Percentiles rank a stretch among this genome's conserved stretches.
Evolutionary conservation across 805 yeast species (phyloP).

Genomic region (Suhomyces canberraensis): DNA sequence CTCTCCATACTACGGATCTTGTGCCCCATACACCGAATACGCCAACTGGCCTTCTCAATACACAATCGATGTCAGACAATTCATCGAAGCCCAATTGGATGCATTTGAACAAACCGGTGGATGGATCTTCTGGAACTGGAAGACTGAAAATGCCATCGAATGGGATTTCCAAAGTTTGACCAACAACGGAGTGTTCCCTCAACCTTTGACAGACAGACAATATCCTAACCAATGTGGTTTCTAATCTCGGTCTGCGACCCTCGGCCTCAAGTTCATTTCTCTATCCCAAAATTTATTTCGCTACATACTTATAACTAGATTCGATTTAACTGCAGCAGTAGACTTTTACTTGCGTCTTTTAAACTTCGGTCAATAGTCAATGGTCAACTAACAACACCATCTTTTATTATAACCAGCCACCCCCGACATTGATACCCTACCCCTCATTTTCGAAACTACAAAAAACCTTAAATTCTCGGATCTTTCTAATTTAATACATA

Average conservation of each 20-base stretch:
- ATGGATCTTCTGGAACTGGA: conserved; percentile 94
- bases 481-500: neutral
- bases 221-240: conserved; percentile 66
- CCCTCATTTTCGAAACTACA: too few relatives aligned
- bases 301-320: neutral
- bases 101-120: conserved; percentile 71
- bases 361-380: neutral
- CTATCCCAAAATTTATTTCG: neutral
- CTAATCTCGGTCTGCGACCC: neutral
- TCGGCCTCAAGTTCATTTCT: neutral
- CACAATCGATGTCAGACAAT: conserved; percentile 58
- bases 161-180: conserved; percentile 77
- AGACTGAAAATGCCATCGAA: conserved; percentile 77
- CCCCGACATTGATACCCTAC: too few relatives aligned
- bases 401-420: too few relatives aligned
- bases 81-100: conserved; percentile 87
- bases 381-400: too few relatives aligned
- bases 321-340: too few relatives aligned
- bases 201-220: conserved; percentile 66
- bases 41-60: conserved; percentile 57
- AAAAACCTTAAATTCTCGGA: too few relatives aligned
- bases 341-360: neutral
- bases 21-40: conserved; percentile 38
- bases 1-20: conserved; percentile 54
- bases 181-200: conserved; percentile 67